phyloP scores from a whole-genome alignment of 805 yeast species.

The Teunomyces cretensis region DNA sequence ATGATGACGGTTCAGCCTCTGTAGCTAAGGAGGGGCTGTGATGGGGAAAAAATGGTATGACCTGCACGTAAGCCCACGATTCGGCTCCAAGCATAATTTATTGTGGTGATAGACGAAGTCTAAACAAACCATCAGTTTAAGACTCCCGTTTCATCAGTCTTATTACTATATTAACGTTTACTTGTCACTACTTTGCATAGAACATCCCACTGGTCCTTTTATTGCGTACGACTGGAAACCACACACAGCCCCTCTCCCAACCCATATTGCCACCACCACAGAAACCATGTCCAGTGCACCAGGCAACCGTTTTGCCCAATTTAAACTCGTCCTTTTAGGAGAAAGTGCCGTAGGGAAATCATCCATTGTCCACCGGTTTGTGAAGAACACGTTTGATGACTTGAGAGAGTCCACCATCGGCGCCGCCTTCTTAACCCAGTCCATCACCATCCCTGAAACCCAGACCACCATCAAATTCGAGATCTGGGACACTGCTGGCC shows the following conservation, averaged over 20 bases:
- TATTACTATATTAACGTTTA: too few relatives aligned
- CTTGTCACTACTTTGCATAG: neutral
- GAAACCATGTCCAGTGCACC: constrained; percentile 7
- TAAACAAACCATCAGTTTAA: neutral
- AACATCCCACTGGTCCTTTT: neutral
- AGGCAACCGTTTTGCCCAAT: constrained; percentile 41
- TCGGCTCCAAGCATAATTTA: neutral
- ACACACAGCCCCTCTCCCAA: neutral
- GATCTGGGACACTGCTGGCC: constrained; percentile 89
- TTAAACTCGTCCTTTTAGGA: constrained; percentile 72
- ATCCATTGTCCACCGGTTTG: constrained; percentile 69
- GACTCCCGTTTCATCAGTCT: neutral
- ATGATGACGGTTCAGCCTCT: too few relatives aligned
- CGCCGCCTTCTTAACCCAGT: constrained; percentile 77
- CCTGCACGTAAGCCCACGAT: neutral
- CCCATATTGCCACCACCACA: constrained; percentile 1
- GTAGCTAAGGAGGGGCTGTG: neutral
- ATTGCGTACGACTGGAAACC: neutral
- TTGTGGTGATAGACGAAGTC: neutral
- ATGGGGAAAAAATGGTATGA: neutral
- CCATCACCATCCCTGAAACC: constrained; percentile 52
- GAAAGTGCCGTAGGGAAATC: constrained; percentile 83
- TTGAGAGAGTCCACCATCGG: constrained; percentile 80
- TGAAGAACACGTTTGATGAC: constrained; percentile 71
- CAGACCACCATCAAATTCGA: constrained; percentile 65